Evolutionary conservation across 129 eudicot species (phyloP).

Genomic region (Mikania micrantha): DNA sequence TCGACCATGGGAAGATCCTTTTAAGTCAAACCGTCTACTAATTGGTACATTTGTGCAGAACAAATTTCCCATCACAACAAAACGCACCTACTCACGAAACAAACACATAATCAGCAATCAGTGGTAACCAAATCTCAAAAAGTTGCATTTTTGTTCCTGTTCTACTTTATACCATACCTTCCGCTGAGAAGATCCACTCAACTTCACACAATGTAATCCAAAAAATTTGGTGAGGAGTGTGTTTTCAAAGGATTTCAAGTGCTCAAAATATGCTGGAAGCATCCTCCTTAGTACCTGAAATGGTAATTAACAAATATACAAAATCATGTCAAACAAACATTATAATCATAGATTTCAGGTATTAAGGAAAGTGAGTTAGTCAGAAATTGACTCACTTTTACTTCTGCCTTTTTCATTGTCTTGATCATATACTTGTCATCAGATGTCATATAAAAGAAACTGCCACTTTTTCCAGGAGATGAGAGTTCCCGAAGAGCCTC

Average conservation of each 20-base stretch:
- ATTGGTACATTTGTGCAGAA: constrained; percentile 64
- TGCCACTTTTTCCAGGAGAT: constrained; percentile 98
- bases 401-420: constrained; percentile 88
- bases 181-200: constrained; percentile 75
- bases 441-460: constrained; percentile 87
- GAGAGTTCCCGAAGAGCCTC: constrained; percentile 95
- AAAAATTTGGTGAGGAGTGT: constrained; percentile 73
- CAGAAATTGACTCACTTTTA: constrained; percentile 49
- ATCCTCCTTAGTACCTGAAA: constrained; percentile 74
- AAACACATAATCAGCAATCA: neutral
- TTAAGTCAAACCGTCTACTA: constrained; percentile 80
- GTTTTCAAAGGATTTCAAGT: constrained; percentile 64
- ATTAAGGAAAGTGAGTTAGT: neutral
- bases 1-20: constrained; percentile 94
- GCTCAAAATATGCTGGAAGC: constrained; percentile 87
- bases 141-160: neutral
- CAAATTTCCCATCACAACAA: constrained; percentile 86
- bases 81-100: constrained; percentile 59
- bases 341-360: neutral
- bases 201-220: constrained; percentile 89
- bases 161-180: constrained; percentile 38
- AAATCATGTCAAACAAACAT: neutral
- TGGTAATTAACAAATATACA: neutral
- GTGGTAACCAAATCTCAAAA: neutral
- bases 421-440: constrained; percentile 95